These are phyloP conservation scores for Pulveroboletus sp. DNA, from an alignment of 768 basidiomycete genomes.

Conservation along the genomic window DNA sequence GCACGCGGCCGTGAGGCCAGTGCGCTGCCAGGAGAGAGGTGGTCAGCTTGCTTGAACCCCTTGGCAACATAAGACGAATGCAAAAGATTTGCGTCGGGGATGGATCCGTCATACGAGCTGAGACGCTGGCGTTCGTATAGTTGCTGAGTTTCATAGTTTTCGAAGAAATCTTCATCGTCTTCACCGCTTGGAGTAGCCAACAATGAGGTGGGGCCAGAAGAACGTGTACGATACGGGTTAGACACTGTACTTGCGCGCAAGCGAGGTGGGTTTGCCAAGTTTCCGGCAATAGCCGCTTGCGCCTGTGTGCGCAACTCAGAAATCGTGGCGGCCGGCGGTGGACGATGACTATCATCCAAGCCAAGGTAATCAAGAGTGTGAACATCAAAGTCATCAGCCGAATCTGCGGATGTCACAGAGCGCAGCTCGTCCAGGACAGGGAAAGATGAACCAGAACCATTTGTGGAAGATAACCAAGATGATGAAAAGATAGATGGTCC, in stretches of 20 bases:
- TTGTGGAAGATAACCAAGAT: slow-evolving; percentile 75
- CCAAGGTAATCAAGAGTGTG: slow-evolving; percentile 97
- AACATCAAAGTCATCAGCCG: slow-evolving; percentile 84
- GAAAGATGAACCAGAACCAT: slow-evolving; percentile 54
- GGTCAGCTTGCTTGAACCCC: slow-evolving; percentile 73
- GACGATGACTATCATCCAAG: slow-evolving; percentile 75
- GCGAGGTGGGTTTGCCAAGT: slow-evolving; percentile 75
- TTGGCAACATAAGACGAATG: slow-evolving; percentile 64
- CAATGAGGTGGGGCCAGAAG: slow-evolving; percentile 58
- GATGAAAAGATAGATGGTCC: slow-evolving; percentile 88
- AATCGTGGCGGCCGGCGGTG: slow-evolving; percentile 81
- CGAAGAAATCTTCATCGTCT: slow-evolving; percentile 77
- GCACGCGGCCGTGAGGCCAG: slow-evolving; percentile 65
- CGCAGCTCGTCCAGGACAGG: slow-evolving; percentile 77
- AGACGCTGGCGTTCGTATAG: slow-evolving; percentile 55
- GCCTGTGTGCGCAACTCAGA: slow-evolving; percentile 87
- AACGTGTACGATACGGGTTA: slow-evolving; percentile 78
- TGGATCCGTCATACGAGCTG: slow-evolving; percentile 57
- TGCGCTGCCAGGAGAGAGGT: slow-evolving; percentile 47
- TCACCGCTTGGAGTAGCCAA: slow-evolving; percentile 60
- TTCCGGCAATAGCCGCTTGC: slow-evolving; percentile 85
- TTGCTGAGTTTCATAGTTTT: slow-evolving; percentile 46
- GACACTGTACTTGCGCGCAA: slow-evolving; percentile 90
- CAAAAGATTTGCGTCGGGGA: slow-evolving; percentile 49
- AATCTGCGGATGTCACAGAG: slow-evolving; percentile 76